These are phyloP conservation scores for Magnusiomyces fungicola DNA, from an alignment of 1,139 yeast species.

Conservation along the genomic window DNA sequence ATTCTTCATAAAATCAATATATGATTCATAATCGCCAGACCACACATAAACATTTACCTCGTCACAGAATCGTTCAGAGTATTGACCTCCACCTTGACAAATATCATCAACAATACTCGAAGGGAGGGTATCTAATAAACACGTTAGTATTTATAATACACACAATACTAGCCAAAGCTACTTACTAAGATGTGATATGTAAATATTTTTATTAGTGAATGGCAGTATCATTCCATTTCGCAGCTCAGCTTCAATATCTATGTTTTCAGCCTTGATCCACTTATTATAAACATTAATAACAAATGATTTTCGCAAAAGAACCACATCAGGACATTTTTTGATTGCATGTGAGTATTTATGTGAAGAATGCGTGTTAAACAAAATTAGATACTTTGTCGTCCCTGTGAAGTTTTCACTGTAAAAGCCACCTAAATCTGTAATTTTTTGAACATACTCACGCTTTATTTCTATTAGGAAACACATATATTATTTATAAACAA, in stretches of 20 bases:
- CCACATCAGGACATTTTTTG: constrained; percentile 50
- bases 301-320: constrained; percentile 44
- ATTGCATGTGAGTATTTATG: constrained; percentile 64
- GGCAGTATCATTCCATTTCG: constrained; percentile 34
- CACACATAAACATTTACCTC: constrained; percentile 49
- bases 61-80: too few relatives aligned
- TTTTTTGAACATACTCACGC: constrained; percentile 21
- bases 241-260: constrained; percentile 28
- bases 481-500: background rate
- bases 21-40: constrained; percentile 56
- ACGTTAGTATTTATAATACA: too few relatives aligned
- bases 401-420: constrained; percentile 56
- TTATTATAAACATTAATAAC: constrained; percentile 40
- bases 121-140: background rate
- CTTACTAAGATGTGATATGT: too few relatives aligned
- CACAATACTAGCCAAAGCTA: too few relatives aligned
- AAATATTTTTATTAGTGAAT: constrained; percentile 40
- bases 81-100: constrained; percentile 39
- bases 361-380: constrained; percentile 54
- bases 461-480: constrained; percentile 3
- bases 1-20: constrained; percentile 48
- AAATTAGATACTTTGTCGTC: constrained; percentile 59
- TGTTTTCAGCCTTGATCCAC: constrained; percentile 51
- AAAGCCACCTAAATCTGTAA: constrained; percentile 56
- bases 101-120: constrained; percentile 17